Evolutionary conservation across 768 basidiomycete genomes (phyloP), one percentile per base, ranked within the genome.

Genomic region (Suillus sp.): DNA sequence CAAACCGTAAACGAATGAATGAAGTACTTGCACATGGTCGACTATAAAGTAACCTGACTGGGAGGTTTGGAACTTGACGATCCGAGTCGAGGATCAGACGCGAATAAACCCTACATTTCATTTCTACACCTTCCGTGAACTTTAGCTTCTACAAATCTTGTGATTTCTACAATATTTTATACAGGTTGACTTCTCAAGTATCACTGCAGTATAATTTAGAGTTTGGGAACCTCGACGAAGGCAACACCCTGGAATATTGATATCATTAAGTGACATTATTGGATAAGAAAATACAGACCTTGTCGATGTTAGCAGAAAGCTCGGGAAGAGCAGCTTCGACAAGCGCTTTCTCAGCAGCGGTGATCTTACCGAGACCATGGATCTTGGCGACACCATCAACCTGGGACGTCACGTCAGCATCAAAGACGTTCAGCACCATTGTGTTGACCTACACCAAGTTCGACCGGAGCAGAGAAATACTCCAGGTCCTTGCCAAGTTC

Each of bases 381-480:
- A 99, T 94, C 79, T 87, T 93, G 69, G 83, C 83, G 58, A 95
- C 89, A 72, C 96, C 97, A 63, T 86, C 84, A 61, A 84, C 73
- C 94, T 96, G 66, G n/a, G 59, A 68, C 22, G 13, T 43, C 43
- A 40, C 8, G 1, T 35, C 37, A 35, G 6, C 2, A 37, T n/a
- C n/a, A 45, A 50, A 11, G 9, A 60, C 30, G 45, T 45, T 3
- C 25, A 57, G 45, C 10, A 20, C 14, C 27, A 13, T 18, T 34
- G 45, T 51, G 59, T 11, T 40, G 35, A 72, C 79, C 53, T 75
- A 95, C 93, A 64, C 96, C 95, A 62, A 99, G 89, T 78, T 94
- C 89, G 63, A 99, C 85, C 56, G 85, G 89, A 40, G 89, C 86
- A 25, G 94, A 93, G 84, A 99, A 99, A 84, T 87, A 99, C 54